A percentile compares a stretch with the other conserved stretches of the same genome.
phyloP scores from a whole-genome alignment of 192 early-diverging fungal genomes.

The Podila verticillata region DNA sequence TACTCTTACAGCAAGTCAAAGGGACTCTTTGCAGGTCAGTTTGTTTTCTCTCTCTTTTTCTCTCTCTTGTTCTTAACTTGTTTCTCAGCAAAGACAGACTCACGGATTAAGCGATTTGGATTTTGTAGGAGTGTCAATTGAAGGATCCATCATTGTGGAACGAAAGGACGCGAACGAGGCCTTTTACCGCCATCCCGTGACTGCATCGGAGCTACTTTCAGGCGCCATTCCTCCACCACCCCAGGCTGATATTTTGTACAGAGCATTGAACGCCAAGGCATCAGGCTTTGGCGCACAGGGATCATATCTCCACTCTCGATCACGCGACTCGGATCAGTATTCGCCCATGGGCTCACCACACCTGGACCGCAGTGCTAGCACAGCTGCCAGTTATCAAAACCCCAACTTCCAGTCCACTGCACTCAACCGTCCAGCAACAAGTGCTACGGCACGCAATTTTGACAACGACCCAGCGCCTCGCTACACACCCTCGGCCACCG shows the following conservation, averaged over 20 bases:
- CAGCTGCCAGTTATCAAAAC: background rate
- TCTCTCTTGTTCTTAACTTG: too few species aligned
- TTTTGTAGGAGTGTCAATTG: slow-evolving; percentile 54
- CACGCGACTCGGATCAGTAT: background rate
- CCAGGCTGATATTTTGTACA: slow-evolving; percentile 80
- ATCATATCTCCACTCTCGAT: background rate
- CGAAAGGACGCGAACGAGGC: slow-evolving; percentile 83
- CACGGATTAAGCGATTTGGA: too few species aligned
- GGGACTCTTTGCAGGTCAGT: slow-evolving; percentile 75
- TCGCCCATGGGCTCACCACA: background rate
- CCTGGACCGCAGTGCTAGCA: background rate
- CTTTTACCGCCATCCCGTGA: slow-evolving; percentile 77
- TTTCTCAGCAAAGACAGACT: too few species aligned
- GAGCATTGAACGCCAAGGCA: slow-evolving; percentile 66
- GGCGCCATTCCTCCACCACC: slow-evolving; percentile 78
- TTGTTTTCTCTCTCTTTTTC: too few species aligned
- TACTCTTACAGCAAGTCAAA: slow-evolving; percentile 93
- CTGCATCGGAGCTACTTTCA: slow-evolving; percentile 81
- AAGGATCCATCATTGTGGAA: slow-evolving; percentile 81
- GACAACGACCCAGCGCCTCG: slow-evolving; percentile 9
- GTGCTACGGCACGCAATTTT: background rate
- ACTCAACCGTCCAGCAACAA: background rate
- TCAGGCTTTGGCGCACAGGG: background rate
- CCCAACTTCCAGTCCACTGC: background rate
- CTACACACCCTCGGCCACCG: background rate